Evolutionary conservation across 352 stramenopile species (phyloP).

Genomic region (Phytophthora lateralis): DNA sequence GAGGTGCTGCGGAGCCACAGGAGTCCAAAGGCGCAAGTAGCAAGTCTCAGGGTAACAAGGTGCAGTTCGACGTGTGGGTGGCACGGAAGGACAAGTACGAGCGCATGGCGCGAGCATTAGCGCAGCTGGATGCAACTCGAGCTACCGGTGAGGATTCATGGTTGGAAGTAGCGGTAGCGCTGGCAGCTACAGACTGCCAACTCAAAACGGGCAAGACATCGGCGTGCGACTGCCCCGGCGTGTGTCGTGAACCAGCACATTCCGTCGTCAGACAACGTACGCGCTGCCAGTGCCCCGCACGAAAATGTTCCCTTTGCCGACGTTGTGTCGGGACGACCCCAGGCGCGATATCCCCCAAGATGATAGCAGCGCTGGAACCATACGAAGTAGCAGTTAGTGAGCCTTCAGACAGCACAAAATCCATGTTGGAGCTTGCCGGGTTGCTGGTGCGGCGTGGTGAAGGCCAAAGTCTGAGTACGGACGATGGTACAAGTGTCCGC

Average conservation of each 20-base stretch:
- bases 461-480: constrained; percentile 42
- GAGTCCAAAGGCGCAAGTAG: constrained; percentile 14
- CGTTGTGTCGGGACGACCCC: constrained; percentile 66
- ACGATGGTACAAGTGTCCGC: constrained; percentile 32
- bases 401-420: constrained; percentile 31
- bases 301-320: constrained; percentile 80
- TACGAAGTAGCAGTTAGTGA: constrained; percentile 36
- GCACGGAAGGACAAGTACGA: constrained; percentile 89
- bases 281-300: constrained; percentile 77
- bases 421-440: constrained; percentile 54
- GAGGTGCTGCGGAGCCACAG: constrained; percentile 10
- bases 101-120: constrained; percentile 63
- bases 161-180: constrained; percentile 74
- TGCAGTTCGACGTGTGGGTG: constrained; percentile 88
- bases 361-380: constrained; percentile 56
- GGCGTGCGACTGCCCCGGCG: constrained; percentile 67
- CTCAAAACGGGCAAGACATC: constrained; percentile 77
- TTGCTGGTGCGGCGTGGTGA: constrained; percentile 57
- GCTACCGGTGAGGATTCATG: constrained; percentile 62
- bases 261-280: constrained; percentile 77
- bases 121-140: constrained; percentile 69
- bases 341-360: constrained; percentile 69
- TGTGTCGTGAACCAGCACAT: constrained; percentile 66
- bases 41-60: constrained; percentile 24
- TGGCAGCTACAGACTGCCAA: constrained; percentile 79